phyloP scores from a whole-genome alignment of 257 asterid species.

The Solanum clarkiae region DNA sequence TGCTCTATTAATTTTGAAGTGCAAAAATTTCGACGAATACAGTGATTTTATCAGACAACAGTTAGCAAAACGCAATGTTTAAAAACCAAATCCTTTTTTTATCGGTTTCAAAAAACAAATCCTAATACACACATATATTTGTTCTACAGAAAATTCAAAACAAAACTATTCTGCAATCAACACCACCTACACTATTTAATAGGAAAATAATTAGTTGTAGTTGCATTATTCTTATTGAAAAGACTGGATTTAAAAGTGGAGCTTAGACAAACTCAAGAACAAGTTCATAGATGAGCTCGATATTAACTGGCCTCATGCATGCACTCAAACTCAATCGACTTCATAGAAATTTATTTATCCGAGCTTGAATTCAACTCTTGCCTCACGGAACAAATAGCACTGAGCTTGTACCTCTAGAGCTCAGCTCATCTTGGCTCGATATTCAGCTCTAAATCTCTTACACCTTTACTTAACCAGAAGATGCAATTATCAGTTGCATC shows the following conservation, averaged over 20 bases:
- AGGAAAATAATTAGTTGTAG: background rate
- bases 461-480: background rate
- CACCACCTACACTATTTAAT: background rate
- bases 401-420: background rate
- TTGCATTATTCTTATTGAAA: background rate
- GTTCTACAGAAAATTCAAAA: background rate
- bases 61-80: background rate
- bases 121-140: background rate
- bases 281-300: background rate
- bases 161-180: background rate
- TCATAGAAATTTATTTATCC: background rate
- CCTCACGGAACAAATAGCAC: background rate
- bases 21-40: background rate
- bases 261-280: background rate
- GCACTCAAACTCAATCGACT: background rate
- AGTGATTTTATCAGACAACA: background rate
- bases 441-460: background rate
- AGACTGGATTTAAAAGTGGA: background rate
- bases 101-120: background rate
- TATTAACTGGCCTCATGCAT: background rate
- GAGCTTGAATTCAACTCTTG: background rate
- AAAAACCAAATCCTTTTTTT: background rate
- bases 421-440: background rate
- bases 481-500: background rate
- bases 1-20: background rate